A percentile compares a stretch with the other conserved stretches of the same genome.
phyloP scores from a whole-genome alignment of 1,284 basidiomycete species.

The Trichosporon sp. region DNA sequence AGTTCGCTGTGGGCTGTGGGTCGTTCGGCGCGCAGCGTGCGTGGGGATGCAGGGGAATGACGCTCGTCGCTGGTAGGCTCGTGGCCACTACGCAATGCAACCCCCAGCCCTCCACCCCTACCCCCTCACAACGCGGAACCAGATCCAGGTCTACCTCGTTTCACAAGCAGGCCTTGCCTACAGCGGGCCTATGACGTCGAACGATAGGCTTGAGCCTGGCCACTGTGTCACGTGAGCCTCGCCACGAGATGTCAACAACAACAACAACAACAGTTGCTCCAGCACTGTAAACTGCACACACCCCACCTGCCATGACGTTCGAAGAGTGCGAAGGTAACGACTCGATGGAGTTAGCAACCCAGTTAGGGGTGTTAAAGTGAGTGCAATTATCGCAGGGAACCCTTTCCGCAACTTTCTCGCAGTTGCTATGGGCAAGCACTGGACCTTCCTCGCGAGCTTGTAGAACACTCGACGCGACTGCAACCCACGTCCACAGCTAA shows the following conservation, averaged over 20 bases:
- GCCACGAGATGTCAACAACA: not conserved
- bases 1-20: not conserved
- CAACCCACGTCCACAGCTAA: too few species aligned
- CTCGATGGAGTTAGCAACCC: slow-evolving; percentile 1
- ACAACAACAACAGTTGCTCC: not conserved
- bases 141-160: not conserved
- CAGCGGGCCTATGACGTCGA: not conserved
- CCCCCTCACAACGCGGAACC: not conserved
- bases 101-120: too few species aligned
- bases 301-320: not conserved
- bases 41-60: not conserved
- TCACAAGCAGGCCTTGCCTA: not conserved
- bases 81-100: too few species aligned
- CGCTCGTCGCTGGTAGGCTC: not conserved
- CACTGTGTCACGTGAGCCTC: not conserved
- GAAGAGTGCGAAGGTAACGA: slow-evolving; percentile 16
- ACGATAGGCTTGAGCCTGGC: not conserved
- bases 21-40: not conserved
- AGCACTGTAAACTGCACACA: not conserved
- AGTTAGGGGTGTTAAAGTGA: not conserved
- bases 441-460: too few species aligned
- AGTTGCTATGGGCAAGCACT: too few species aligned
- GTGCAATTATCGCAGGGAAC: not conserved
- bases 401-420: not conserved
- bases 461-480: too few species aligned